Evolutionary conservation across 768 basidiomycete genomes (phyloP).

Genomic region (Lactarius evosmus): DNA sequence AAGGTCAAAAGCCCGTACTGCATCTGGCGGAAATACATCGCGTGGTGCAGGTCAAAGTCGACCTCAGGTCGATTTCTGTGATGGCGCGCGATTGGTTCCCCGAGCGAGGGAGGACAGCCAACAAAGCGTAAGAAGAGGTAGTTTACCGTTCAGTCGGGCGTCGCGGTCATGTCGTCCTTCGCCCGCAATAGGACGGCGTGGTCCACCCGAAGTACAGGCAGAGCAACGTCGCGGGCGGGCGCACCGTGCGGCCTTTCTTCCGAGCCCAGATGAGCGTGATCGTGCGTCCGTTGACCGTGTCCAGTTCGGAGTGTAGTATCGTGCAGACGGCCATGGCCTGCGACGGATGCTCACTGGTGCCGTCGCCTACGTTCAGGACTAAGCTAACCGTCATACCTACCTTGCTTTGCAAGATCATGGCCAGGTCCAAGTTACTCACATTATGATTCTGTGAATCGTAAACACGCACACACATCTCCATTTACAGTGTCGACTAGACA

Average conservation of each 20-base stretch:
- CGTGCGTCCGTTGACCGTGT: conserved; percentile 94
- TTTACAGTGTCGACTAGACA: too few relatives aligned
- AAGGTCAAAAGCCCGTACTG: conserved; percentile 69
- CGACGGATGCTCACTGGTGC: conserved; percentile 95
- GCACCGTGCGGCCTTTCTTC: conserved; percentile 97
- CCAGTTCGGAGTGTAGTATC: conserved; percentile 95
- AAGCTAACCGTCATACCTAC: too few relatives aligned
- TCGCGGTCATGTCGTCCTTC: conserved; percentile 96
- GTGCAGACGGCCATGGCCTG: conserved; percentile 93
- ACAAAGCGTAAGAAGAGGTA: background rate
- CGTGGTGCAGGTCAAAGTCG: conserved; percentile 90
- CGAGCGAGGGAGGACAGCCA: too few relatives aligned
- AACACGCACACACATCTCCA: too few relatives aligned
- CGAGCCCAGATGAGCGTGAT: conserved; percentile 92
- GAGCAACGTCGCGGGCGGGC: conserved; percentile 88
- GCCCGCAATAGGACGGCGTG: conserved; percentile 91
- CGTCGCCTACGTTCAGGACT: conserved; percentile 97
- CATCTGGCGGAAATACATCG: conserved; percentile 99
- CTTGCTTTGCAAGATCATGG: too few relatives aligned
- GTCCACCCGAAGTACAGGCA: conserved; percentile 88
- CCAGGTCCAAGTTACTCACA: too few relatives aligned
- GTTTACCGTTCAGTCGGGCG: conserved; percentile 86
- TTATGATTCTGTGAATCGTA: too few relatives aligned
- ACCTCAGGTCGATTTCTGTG: conserved; percentile 98
- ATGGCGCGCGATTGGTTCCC: conserved; percentile 6